phyloP scores from a whole-genome alignment of 768 basidiomycete species.

The Amanita rubescens region DNA sequence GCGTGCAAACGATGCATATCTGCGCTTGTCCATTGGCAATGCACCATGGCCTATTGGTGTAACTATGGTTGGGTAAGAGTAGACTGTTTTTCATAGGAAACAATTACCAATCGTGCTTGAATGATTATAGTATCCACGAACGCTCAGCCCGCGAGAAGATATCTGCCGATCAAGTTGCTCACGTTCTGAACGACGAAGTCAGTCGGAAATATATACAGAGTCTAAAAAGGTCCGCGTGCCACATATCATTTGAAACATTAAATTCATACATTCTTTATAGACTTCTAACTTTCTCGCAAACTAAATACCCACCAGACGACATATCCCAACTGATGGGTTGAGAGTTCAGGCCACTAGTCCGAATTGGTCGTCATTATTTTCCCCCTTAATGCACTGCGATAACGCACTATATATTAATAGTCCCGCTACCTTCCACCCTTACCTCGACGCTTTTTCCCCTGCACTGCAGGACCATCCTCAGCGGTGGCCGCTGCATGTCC shows the following conservation, averaged over 20 bases:
- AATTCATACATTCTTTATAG: constrained; percentile 32
- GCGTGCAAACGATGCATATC: constrained; percentile 92
- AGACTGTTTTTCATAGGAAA: neutral
- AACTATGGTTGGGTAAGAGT: constrained; percentile 91
- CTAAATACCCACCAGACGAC: constrained; percentile 91
- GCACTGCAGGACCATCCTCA: constrained; percentile 11
- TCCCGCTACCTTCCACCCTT: neutral
- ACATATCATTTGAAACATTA: neutral
- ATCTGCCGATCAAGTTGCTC: constrained; percentile 92
- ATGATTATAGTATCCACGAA: constrained; percentile 75
- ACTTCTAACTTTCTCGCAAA: constrained; percentile 91
- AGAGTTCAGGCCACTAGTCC: constrained; percentile 3
- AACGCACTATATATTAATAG: neutral
- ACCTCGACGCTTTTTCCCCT: neutral
- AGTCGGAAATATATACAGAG: constrained; percentile 98
- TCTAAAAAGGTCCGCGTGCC: constrained; percentile 72
- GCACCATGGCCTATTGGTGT: constrained; percentile 99
- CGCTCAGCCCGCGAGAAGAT: constrained; percentile 98
- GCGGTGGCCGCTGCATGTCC: constrained; percentile 58
- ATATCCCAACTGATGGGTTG: constrained; percentile 90
- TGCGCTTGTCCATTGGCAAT: constrained; percentile 95
- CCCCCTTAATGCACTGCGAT: neutral
- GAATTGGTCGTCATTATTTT: too few relatives aligned
- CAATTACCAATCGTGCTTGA: neutral
- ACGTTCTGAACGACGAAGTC: constrained; percentile 98